A percentile compares a stretch with the other conserved stretches of the same genome.
Conservation (phyloP, 345 rosid genomes). For the Eutrema yunnanense region DNA sequence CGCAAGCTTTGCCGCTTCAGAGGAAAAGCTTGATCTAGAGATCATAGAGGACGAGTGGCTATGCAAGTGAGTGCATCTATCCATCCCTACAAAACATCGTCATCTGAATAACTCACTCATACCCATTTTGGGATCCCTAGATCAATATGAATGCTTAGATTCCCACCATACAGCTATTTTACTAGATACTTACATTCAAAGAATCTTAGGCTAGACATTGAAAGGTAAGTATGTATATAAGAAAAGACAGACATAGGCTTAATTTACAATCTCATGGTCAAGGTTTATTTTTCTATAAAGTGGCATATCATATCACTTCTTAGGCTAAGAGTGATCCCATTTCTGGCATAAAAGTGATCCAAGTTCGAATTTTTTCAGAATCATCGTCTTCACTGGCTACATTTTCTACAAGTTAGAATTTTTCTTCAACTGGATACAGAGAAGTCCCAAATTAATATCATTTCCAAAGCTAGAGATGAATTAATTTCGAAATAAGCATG, state of each 20-base stretch:
- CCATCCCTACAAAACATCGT: constrained; percentile 7
- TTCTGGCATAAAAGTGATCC: not conserved
- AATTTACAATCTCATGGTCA: not conserved
- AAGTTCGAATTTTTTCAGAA: not conserved
- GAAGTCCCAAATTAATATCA: not conserved
- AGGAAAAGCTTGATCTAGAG: constrained; percentile 30
- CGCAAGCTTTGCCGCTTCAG: constrained; percentile 21
- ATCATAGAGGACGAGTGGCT: not conserved
- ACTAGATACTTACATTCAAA: not conserved
- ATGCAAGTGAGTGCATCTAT: constrained; percentile 21
- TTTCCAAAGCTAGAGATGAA: not conserved
- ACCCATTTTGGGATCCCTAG: not conserved
- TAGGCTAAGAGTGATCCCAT: not conserved
- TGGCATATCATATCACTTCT: not conserved
- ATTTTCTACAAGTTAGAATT: not conserved
- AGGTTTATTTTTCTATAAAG: not conserved
- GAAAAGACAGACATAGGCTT: too few relatives aligned
- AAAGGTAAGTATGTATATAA: not conserved
- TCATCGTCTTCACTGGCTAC: not conserved
- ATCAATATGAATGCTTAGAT: not conserved
- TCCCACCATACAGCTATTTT: not conserved
- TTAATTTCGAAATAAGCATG: not conserved
- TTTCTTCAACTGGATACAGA: too few relatives aligned
- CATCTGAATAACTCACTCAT: not conserved
- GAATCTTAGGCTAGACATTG: not conserved